Conservation (phyloP, 129 eudicot species). For the Chrysanthemum seticuspe region DNA sequence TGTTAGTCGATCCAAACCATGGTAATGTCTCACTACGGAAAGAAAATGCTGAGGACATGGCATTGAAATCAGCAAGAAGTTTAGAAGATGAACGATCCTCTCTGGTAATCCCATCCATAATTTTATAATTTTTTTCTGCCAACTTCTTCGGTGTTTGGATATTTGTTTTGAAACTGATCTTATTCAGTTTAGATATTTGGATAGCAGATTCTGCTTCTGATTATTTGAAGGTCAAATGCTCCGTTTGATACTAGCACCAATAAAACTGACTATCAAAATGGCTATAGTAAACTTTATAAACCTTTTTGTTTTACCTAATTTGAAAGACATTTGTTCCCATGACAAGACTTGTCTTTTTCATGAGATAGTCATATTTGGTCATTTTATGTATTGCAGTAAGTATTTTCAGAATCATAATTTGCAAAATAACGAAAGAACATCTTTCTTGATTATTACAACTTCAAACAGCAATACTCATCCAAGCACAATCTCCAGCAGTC, state of each 20-base stretch:
- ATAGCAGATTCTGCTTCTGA: neutral
- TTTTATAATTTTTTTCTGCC: neutral
- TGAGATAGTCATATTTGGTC: neutral
- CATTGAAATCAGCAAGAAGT: constrained; percentile 39
- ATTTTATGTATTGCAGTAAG: neutral
- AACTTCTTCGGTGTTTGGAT: neutral
- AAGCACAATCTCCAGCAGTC: constrained; percentile 8
- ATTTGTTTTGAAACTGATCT: neutral
- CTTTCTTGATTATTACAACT: neutral
- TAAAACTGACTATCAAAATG: neutral
- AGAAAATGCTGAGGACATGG: constrained; percentile 58
- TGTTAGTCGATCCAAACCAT: constrained; percentile 57
- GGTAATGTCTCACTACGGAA: constrained; percentile 81
- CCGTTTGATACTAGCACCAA: constrained; percentile 7
- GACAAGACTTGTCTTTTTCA: too few relatives aligned
- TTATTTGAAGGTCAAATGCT: neutral
- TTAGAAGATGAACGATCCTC: constrained; percentile 61
- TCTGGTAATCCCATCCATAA: constrained; percentile 35
- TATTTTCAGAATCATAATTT: neutral
- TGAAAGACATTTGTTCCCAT: too few relatives aligned
- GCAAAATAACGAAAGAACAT: neutral
- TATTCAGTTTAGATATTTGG: neutral
- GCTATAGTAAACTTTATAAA: constrained; percentile 1
- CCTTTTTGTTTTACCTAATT: neutral
- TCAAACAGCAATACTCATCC: neutral